Percentiles rank a stretch among this genome's conserved stretches.
Conservation (phyloP, 2,329 filamentous ascomycete genomes). For the Alternaria gansuensis region DNA sequence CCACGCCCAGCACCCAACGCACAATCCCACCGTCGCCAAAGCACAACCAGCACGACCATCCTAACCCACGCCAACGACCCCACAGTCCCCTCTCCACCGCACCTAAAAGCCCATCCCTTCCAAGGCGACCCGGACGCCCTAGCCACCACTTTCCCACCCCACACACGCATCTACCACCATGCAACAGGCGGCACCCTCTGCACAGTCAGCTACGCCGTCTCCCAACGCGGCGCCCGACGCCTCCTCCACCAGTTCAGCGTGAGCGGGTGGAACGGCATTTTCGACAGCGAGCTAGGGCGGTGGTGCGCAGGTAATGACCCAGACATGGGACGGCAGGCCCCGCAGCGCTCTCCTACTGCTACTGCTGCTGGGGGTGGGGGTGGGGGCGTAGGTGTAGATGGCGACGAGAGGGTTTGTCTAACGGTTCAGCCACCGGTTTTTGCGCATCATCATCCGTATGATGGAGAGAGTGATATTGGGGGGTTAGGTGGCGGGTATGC, state of each 20-base stretch:
- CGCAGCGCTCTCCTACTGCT: neutral
- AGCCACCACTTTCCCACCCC: constrained; percentile 34
- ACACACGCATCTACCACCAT: constrained; percentile 43
- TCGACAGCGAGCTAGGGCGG: constrained; percentile 40
- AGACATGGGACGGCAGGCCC: constrained; percentile 26
- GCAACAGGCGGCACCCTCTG: constrained; percentile 42
- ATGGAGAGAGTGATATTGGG: constrained; percentile 45
- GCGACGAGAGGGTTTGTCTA: constrained; percentile 37
- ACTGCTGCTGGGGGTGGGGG: neutral
- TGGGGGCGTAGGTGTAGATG: constrained; percentile 5
- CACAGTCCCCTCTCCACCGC: constrained; percentile 34
- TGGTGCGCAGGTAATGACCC: constrained; percentile 44
- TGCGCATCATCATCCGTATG: constrained; percentile 43
- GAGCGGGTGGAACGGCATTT: constrained; percentile 44
- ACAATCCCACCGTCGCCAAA: constrained; percentile 16
- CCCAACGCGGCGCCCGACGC: constrained; percentile 42
- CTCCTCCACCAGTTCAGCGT: constrained; percentile 44
- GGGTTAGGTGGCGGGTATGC: constrained; percentile 46
- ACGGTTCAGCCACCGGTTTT: constrained; percentile 43
- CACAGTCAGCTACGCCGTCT: constrained; percentile 43
- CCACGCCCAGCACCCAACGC: constrained; percentile 28
- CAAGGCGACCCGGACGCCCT: constrained; percentile 40
- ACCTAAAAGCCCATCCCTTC: constrained; percentile 47
- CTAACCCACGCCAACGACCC: constrained; percentile 36
- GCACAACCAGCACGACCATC: constrained; percentile 25